Evolutionary conservation across 371 early-diverging fungal species (phyloP).

Genomic region (Lichtheimia ramosa): DNA sequence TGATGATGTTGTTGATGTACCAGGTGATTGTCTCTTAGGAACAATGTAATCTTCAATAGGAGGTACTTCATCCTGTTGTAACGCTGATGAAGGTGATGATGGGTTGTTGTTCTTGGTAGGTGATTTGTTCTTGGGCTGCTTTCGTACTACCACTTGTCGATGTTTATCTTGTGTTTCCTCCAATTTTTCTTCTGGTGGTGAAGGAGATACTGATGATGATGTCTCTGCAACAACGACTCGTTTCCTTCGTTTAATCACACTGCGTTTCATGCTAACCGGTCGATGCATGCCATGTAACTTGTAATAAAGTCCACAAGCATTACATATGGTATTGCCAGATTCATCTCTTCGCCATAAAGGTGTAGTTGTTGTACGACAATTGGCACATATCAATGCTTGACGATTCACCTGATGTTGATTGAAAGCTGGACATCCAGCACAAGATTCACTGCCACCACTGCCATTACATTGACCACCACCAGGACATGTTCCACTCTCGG

Average conservation of each 20-base stretch:
- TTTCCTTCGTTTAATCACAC: conserved; percentile 82
- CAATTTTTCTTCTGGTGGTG: neutral
- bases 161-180: neutral
- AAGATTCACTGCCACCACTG: conserved; percentile 71
- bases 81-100: neutral
- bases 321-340: conserved; percentile 77
- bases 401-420: conserved; percentile 69
- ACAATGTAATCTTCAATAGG: conserved; percentile 24
- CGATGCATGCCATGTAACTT: conserved; percentile 78
- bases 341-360: conserved; percentile 90
- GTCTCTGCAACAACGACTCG: conserved; percentile 39
- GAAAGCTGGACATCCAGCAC: conserved; percentile 78
- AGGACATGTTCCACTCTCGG: conserved; percentile 63
- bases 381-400: conserved; percentile 65
- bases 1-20: conserved; percentile 1
- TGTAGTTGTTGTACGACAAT: conserved; percentile 81
- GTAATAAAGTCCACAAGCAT: conserved; percentile 88
- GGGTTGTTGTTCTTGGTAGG: conserved; percentile 1
- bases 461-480: conserved; percentile 83
- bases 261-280: conserved; percentile 80
- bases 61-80: conserved; percentile 11
- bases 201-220: neutral
- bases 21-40: conserved; percentile 9
- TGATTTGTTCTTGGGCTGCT: neutral
- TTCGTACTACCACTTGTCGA: neutral